Base-by-base conservation (phyloP, 345 rosid genomes). In the Lepidium aucheri region DNA sequence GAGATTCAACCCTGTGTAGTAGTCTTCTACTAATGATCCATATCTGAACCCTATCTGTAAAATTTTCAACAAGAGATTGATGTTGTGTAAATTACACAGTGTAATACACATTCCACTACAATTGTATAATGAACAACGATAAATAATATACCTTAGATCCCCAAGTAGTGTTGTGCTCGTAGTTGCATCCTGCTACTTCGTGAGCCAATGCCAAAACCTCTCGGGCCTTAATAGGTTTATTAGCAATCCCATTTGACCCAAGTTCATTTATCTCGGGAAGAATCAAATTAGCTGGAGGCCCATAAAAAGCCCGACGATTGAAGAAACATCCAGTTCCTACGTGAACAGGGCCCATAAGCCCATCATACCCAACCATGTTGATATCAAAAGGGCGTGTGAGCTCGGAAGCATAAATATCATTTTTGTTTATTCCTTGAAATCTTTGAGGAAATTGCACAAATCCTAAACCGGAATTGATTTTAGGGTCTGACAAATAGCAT, bases 401-500 rank as follows among this genome's bases (percentile, higher is more conserved):
- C 28, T 77, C 88, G 2, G 74, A 67, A 39, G 70, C 79, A 46
- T 91, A 89, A 4, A 79, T 82, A 38, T 91, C 97, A 55, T 76
- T 67, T 55, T 68, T 74, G 79, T 69, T 82, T 45, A 85, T 49
- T 30, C 84, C 83, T 26, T 70, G 78, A 71, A 70, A 89, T 1
- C 67, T 74, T 16, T 91, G 98, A 44, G 98, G 92, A 32, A 92
- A 87, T 30, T 92, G 98, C 43, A 92, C 60, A 22, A 15, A 89
- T 0, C 78, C 86, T 9, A 74, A 41, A 3, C 45, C 26, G 3
- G 82, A 50, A 3, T 36, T 53, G 6, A 60, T 50, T 9, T 40
- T 42, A 0, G 85, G 82, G 12, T 92, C 88, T 0, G 56, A 68
- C 0, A 82, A 33, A 62, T 89, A 85, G 39, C 96, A 87, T 12